Conservation (phyloP, 371 early-diverging fungal species). For the Mortierella sp. region DNA sequence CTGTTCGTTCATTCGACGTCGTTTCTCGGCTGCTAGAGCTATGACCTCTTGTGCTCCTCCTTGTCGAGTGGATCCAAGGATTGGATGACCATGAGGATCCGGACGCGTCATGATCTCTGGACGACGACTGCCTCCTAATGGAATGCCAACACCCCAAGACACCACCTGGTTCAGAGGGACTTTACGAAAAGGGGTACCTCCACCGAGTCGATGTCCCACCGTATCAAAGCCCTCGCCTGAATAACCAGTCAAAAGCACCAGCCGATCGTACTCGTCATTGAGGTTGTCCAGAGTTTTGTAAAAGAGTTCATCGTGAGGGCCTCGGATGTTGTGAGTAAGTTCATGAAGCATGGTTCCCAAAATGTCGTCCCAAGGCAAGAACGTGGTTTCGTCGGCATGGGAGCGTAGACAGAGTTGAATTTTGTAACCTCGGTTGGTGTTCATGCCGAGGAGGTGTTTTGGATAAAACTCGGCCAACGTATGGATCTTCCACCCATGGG, state of each 20-base stretch:
- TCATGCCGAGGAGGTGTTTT: slow-evolving; percentile 30
- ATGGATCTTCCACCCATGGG: slow-evolving; percentile 27
- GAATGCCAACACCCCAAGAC: slow-evolving; percentile 19
- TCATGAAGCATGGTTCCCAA: slow-evolving; percentile 45
- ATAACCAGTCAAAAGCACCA: slow-evolving; percentile 22
- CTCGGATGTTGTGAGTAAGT: slow-evolving; percentile 37
- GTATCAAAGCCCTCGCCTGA: slow-evolving; percentile 33
- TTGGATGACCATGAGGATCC: no score
- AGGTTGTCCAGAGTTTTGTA: slow-evolving; percentile 34
- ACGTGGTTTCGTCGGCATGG: slow-evolving; percentile 19
- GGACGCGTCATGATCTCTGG: not conserved
- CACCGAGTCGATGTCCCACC: slow-evolving; percentile 26
- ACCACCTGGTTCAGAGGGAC: no score
- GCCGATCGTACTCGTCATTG: slow-evolving; percentile 34
- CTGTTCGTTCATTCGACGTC: slow-evolving; percentile 28
- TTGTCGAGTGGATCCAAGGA: no score
- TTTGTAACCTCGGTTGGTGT: slow-evolving; percentile 34
- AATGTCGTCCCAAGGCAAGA: slow-evolving; percentile 36
- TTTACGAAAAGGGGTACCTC: no score
- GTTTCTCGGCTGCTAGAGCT: slow-evolving; percentile 31
- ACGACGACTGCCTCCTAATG: not conserved
- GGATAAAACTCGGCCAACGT: slow-evolving; percentile 28
- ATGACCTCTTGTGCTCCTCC: slow-evolving; percentile 17
- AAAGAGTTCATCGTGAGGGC: slow-evolving; percentile 29
- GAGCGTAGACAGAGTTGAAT: slow-evolving; percentile 36